These are phyloP conservation scores for Eimeria zaria DNA, from an alignment of 169 alveolate genomes.

Conservation along the genomic window DNA sequence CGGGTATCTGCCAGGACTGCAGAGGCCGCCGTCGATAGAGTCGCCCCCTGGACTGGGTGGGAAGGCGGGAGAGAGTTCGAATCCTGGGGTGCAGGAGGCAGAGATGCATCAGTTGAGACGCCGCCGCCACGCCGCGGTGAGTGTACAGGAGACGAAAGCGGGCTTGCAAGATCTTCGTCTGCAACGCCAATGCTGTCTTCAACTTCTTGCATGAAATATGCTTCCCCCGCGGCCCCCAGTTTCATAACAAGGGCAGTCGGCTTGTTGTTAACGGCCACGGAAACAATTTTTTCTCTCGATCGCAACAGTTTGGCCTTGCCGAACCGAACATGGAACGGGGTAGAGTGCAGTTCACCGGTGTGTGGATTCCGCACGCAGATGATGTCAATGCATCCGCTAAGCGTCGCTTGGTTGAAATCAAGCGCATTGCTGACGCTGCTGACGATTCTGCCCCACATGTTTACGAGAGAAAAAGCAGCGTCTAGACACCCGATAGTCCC, in stretches of 20 bases:
- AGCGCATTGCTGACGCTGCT: slow-evolving; percentile 95
- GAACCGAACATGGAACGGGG: slow-evolving; percentile 99
- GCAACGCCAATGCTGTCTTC: slow-evolving; percentile 79
- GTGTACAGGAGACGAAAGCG: slow-evolving; percentile 72
- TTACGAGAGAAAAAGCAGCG: slow-evolving; percentile 12
- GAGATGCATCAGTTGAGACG: slow-evolving; percentile 18
- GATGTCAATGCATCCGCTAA: slow-evolving; percentile 97
- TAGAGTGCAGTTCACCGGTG: slow-evolving; percentile 90
- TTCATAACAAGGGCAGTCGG: slow-evolving; percentile 95
- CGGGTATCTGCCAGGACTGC: slow-evolving; percentile 52
- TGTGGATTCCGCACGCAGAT: slow-evolving; percentile 94
- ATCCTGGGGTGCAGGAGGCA: slow-evolving; percentile 33
- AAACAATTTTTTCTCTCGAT: slow-evolving; percentile 96
- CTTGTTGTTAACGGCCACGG: slow-evolving; percentile 95
- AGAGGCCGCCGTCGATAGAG: slow-evolving; percentile 64
- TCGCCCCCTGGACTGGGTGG: slow-evolving; percentile 67
- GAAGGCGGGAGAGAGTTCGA: slow-evolving; percentile 51
- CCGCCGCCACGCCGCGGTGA: slow-evolving; percentile 46
- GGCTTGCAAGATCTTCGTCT: slow-evolving; percentile 78
- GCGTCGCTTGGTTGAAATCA: slow-evolving; percentile 96
- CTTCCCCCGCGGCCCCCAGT: slow-evolving; percentile 98
- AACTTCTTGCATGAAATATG: slow-evolving; percentile 95
- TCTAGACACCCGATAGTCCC: slow-evolving; percentile 19
- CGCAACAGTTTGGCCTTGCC: slow-evolving; percentile 97
- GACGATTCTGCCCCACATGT: slow-evolving; percentile 96